phyloP scores from a whole-genome alignment of 371 early-diverging fungal species.

The Astathelohania contejeani region DNA sequence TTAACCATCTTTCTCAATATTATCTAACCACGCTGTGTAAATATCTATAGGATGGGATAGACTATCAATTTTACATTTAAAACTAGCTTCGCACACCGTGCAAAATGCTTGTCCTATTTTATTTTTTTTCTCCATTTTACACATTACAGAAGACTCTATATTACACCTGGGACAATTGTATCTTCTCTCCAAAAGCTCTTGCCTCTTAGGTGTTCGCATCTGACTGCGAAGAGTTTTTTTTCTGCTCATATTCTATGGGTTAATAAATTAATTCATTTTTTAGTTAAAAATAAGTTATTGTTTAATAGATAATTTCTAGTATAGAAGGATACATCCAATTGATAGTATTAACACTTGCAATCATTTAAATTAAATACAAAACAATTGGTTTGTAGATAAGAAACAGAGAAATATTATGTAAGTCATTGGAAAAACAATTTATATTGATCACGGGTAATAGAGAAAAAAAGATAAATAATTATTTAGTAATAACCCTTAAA shows the following conservation, averaged over 20 bases:
- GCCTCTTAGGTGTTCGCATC: constrained; percentile 9
- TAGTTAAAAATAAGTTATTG: too few relatives aligned
- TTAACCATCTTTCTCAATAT: constrained; percentile 4
- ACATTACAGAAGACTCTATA: constrained; percentile 38
- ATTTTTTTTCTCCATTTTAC: constrained; percentile 25
- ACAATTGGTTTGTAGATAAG: too few relatives aligned
- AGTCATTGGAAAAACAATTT: too few relatives aligned
- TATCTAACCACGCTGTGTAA: constrained; percentile 42
- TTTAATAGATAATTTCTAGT: too few relatives aligned
- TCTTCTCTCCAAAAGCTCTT: constrained; percentile 18
- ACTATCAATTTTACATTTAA: constrained; percentile 22
- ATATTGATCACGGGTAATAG: too few relatives aligned
- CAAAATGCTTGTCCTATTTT: constrained; percentile 30
- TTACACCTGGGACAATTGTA: constrained; percentile 47
- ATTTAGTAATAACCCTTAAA: too few relatives aligned
- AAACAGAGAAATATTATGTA: too few relatives aligned
- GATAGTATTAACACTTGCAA: too few relatives aligned
- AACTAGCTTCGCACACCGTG: constrained; percentile 38
- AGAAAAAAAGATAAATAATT: too few relatives aligned
- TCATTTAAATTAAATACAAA: too few relatives aligned
- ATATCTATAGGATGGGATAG: constrained; percentile 43
- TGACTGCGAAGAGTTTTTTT: constrained; percentile 28
- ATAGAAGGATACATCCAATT: too few relatives aligned
- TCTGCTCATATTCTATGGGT: constrained; percentile 14
- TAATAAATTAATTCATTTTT: too few relatives aligned